A percentile compares a stretch with the other conserved stretches of the same genome.
phyloP scores from a whole-genome alignment of 2,329 filamentous ascomycete species.

The Periconia digitata region DNA sequence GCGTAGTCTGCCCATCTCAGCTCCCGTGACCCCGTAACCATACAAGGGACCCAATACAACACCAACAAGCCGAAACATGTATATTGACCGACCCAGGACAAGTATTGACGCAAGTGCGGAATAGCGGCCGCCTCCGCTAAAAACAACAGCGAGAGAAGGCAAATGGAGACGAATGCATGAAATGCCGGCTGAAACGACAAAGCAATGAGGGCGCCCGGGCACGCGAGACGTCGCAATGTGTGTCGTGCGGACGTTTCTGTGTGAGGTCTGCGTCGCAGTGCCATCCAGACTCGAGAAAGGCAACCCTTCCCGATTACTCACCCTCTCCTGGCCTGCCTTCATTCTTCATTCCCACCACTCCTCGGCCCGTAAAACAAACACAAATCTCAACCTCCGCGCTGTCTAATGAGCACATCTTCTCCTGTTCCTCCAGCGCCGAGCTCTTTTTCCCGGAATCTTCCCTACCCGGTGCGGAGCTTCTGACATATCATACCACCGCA shows the following conservation, averaged over 20 bases:
- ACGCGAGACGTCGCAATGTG: conserved; percentile 21
- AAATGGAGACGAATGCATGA: conserved; percentile 15
- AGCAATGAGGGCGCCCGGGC: conserved; percentile 17
- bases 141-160: too few species aligned
- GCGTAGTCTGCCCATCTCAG: too few species aligned
- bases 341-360: conserved; percentile 20
- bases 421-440: conserved; percentile 20
- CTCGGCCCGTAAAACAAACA: conserved; percentile 39
- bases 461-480: conserved; percentile 32
- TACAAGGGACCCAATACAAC: too few species aligned
- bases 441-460: conserved; percentile 22
- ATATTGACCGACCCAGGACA: too few species aligned
- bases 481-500: conserved; percentile 10
- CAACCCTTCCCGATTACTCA: conserved; percentile 32
- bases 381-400: conserved; percentile 37
- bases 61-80: too few species aligned
- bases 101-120: too few species aligned
- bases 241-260: conserved; percentile 31
- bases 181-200: conserved; percentile 16
- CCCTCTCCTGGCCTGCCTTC: conserved; percentile 4
- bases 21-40: too few species aligned
- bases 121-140: too few species aligned
- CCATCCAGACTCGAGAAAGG: conserved; percentile 12
- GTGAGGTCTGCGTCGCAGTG: conserved; percentile 30
- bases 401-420: conserved; percentile 17